Evolutionary conservation across 495 filamentous ascomycete genomes (phyloP).

Genomic region (Lepraria neglecta): DNA sequence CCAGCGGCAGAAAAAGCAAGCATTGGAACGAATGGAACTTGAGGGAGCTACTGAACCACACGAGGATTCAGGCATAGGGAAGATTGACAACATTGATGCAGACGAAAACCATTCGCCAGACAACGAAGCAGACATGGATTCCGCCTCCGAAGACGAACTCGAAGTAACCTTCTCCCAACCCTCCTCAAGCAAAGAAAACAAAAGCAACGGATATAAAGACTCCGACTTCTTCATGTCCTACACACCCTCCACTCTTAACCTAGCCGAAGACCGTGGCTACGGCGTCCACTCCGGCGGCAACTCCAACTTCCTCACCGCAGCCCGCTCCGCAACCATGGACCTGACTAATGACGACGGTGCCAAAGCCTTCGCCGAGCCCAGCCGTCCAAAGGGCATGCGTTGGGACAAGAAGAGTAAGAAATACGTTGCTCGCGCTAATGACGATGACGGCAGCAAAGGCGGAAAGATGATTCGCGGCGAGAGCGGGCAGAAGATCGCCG

Average conservation of each 20-base stretch:
- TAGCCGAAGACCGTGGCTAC: conserved; percentile 83
- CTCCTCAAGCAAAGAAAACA: conserved; percentile 30
- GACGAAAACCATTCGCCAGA: conserved; percentile 33
- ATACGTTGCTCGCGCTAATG: conserved; percentile 83
- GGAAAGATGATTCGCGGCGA: conserved; percentile 81
- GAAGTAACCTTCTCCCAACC: conserved; percentile 74
- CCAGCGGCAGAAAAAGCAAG: conserved; percentile 36
- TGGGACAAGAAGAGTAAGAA: conserved; percentile 98
- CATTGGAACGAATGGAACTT: conserved; percentile 23
- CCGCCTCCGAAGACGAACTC: conserved; percentile 67
- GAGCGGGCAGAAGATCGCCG: conserved; percentile 90
- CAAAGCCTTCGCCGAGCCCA: conserved; percentile 66
- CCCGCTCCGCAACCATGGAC: conserved; percentile 80
- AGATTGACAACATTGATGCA: conserved; percentile 31
- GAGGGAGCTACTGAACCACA: not conserved
- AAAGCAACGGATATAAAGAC: conserved; percentile 60
- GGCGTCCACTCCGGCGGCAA: conserved; percentile 69
- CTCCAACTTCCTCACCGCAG: conserved; percentile 68
- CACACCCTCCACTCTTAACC: conserved; percentile 64
- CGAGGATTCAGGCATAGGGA: conserved; percentile 14
- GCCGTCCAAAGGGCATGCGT: conserved; percentile 62
- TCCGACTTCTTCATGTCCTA: conserved; percentile 95
- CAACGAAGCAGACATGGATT: conserved; percentile 50
- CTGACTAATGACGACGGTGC: conserved; percentile 76
- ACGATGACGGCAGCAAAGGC: conserved; percentile 87